phyloP scores from a whole-genome alignment of 140 eudicot species.

The Bidens hawaiensis region DNA sequence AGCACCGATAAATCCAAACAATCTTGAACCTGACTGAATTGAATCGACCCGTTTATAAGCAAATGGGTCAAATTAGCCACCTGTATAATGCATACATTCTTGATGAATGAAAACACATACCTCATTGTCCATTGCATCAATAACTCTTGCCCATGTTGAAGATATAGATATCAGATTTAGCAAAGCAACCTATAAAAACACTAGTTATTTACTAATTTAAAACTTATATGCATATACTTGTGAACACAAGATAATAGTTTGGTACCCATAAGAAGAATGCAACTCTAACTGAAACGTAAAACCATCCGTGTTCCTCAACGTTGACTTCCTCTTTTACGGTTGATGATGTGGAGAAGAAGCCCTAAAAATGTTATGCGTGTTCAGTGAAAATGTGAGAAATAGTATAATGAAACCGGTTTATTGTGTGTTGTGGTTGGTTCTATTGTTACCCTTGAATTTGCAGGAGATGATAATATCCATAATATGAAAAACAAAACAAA shows the following conservation, averaged over 20 bases:
- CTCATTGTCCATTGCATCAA: conserved; percentile 95
- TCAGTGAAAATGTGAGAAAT: conserved; percentile 17
- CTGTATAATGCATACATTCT: background rate
- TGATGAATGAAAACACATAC: conserved; percentile 34
- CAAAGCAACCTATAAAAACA: conserved; percentile 59
- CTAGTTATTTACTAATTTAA: conserved; percentile 1
- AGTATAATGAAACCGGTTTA: too few relatives aligned
- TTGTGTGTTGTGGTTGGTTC: conserved; percentile 1
- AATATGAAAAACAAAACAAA: conserved; percentile 67
- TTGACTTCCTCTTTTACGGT: conserved; percentile 48
- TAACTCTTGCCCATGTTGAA: conserved; percentile 96
- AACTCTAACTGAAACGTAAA: conserved; percentile 69
- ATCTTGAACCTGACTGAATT: conserved; percentile 96
- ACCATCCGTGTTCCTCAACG: conserved; percentile 63
- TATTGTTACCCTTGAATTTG: conserved; percentile 54
- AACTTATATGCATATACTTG: background rate
- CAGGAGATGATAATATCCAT: conserved; percentile 68
- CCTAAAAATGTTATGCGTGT: conserved; percentile 27
- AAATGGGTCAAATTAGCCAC: background rate
- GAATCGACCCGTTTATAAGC: background rate
- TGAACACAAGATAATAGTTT: background rate
- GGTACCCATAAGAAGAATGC: conserved; percentile 88
- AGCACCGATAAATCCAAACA: conserved; percentile 95
- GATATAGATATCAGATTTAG: conserved; percentile 86
- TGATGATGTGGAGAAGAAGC: conserved; percentile 31